phyloP scores from a whole-genome alignment of 352 stramenopile species.

The Phytopythium delawarense region DNA sequence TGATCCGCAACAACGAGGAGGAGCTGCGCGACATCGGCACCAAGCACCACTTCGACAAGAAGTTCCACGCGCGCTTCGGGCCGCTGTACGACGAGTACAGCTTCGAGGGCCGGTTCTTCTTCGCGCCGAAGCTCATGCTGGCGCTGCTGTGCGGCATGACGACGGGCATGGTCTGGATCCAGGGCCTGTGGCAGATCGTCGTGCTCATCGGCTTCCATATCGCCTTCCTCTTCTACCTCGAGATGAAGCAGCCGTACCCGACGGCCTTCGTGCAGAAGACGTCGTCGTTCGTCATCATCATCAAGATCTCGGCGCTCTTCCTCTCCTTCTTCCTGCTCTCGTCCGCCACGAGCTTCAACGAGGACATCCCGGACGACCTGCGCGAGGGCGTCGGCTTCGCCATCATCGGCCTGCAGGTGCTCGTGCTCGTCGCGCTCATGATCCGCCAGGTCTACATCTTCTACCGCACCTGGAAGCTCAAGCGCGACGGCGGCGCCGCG shows the following conservation, averaged over 20 bases:
- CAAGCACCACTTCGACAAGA: slow-evolving; percentile 84
- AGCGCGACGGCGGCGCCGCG: slow-evolving; percentile 27
- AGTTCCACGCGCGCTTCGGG: slow-evolving; percentile 72
- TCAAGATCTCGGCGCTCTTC: slow-evolving; percentile 86
- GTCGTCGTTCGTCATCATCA: slow-evolving; percentile 86
- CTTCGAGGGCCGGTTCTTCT: slow-evolving; percentile 85
- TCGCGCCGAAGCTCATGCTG: slow-evolving; percentile 77
- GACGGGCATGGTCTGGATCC: slow-evolving; percentile 74
- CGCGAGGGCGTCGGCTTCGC: slow-evolving; percentile 75
- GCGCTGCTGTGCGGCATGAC: slow-evolving; percentile 74
- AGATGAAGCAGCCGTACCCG: slow-evolving; percentile 81
- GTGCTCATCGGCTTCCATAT: slow-evolving; percentile 76
- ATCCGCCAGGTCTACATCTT: slow-evolving; percentile 86
- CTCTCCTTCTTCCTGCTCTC: slow-evolving; percentile 80
- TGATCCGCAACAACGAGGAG: slow-evolving; percentile 75
- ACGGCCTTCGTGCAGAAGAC: slow-evolving; percentile 82
- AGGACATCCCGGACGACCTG: slow-evolving; percentile 65
- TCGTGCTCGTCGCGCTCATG: slow-evolving; percentile 79
- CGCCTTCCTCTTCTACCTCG: slow-evolving; percentile 75
- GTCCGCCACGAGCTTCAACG: slow-evolving; percentile 58
- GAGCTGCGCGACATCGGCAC: slow-evolving; percentile 77
- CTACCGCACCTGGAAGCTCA: slow-evolving; percentile 83
- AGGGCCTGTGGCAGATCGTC: slow-evolving; percentile 71
- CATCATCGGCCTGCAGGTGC: slow-evolving; percentile 75
- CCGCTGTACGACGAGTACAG: slow-evolving; percentile 87